phyloP scores from a whole-genome alignment of 768 basidiomycete genomes.

The Hydnomerulius pinastri region DNA sequence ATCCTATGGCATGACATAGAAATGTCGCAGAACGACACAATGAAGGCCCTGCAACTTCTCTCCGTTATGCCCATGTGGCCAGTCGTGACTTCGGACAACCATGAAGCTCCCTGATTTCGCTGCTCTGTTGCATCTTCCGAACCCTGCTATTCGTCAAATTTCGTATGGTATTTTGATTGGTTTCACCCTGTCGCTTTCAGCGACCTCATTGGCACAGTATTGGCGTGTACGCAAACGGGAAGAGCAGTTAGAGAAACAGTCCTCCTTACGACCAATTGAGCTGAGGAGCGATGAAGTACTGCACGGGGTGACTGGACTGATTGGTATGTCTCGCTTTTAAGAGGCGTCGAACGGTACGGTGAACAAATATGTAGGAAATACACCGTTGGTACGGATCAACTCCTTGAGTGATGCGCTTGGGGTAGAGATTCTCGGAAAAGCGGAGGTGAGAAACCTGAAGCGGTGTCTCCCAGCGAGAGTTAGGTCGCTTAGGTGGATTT shows the following conservation, averaged over 20 bases:
- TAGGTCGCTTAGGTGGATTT: background rate
- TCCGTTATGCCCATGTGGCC: too few relatives aligned
- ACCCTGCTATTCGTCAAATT: slow-evolving; percentile 34
- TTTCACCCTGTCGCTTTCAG: slow-evolving; percentile 72
- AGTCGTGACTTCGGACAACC: too few relatives aligned
- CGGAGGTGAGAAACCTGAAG: slow-evolving; percentile 87
- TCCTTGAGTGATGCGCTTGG: slow-evolving; percentile 89
- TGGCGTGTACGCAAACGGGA: slow-evolving; percentile 51
- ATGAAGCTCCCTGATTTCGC: slow-evolving; percentile 14
- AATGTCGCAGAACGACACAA: too few relatives aligned
- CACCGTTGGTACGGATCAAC: slow-evolving; percentile 88
- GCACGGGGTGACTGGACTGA: slow-evolving; percentile 78
- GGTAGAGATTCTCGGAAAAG: slow-evolving; percentile 94
- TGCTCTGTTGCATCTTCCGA: slow-evolving; percentile 26
- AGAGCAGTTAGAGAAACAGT: slow-evolving; percentile 28
- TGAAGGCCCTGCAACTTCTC: too few relatives aligned
- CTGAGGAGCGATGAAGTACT: slow-evolving; percentile 77
- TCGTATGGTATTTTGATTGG: slow-evolving; percentile 67
- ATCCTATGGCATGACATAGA: too few relatives aligned
- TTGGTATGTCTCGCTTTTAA: slow-evolving; percentile 54
- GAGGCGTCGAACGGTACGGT: background rate
- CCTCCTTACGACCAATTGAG: slow-evolving; percentile 61
- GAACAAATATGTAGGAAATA: slow-evolving; percentile 68
- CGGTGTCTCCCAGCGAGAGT: too few relatives aligned
- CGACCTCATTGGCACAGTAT: slow-evolving; percentile 61